These are phyloP conservation scores for Erysimum pusillum DNA, from an alignment of 441 rosid species.

Conservation along the genomic window DNA sequence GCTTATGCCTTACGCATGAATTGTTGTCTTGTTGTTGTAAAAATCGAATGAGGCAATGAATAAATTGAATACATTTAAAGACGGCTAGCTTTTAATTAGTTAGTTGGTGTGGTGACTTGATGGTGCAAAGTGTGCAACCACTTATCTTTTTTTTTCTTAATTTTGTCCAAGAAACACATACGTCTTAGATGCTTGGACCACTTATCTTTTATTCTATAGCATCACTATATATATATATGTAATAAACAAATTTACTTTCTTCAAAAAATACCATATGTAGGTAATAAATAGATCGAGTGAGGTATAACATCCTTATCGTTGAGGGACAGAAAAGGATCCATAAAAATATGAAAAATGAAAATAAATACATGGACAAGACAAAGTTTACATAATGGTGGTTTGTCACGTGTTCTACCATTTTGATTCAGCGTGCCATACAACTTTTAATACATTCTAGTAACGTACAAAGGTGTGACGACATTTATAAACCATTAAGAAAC, in stretches of 20 bases:
- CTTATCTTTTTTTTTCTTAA: background rate
- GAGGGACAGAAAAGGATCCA: background rate
- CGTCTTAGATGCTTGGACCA: background rate
- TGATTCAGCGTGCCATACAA: background rate
- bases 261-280: background rate
- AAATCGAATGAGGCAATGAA: background rate
- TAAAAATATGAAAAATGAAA: background rate
- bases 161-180: background rate
- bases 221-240: conserved; percentile 1
- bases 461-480: background rate
- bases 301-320: background rate
- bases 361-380: conserved; percentile 3
- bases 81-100: conserved; percentile 13
- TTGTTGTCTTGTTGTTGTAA: background rate
- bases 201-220: conserved; percentile 4
- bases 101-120: conserved; percentile 42
- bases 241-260: background rate
- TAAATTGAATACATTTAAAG: conserved; percentile 24
- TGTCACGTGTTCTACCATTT: conserved; percentile 26
- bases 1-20: background rate
- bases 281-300: background rate
- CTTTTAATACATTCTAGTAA: background rate
- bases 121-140: conserved; percentile 33
- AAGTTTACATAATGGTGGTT: conserved; percentile 10
- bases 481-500: background rate